Percentiles rank a stretch among this genome's conserved stretches.
Evolutionary conservation across 768 basidiomycete genomes (phyloP).

Genomic region (Mycena capillaripes): DNA sequence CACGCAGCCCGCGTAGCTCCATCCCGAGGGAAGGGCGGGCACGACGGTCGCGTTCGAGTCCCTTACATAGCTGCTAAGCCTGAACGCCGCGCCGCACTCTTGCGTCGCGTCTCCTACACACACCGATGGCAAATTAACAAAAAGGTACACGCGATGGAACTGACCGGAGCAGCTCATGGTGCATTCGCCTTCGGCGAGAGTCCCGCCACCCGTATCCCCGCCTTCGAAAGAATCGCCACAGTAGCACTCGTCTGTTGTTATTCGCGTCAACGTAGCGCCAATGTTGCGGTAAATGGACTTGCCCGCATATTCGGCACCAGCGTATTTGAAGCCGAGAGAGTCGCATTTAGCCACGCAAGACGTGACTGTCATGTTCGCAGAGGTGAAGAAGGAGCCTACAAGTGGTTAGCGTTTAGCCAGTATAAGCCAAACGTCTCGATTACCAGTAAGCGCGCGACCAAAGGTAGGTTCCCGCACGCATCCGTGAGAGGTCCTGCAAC

Average conservation of each 20-base stretch:
- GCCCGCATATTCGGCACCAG: constrained; percentile 25
- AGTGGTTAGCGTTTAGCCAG: background rate
- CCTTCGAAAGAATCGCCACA: constrained; percentile 29
- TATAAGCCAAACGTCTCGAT: background rate
- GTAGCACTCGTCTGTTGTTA: constrained; percentile 23
- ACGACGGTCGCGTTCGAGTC: constrained; percentile 17
- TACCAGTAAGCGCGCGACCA: constrained; percentile 25
- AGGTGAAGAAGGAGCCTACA: constrained; percentile 25
- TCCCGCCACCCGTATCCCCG: constrained; percentile 20
- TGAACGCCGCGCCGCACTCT: constrained; percentile 19
- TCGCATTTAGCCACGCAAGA: constrained; percentile 31
- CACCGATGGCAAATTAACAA: background rate
- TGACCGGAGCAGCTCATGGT: constrained; percentile 24
- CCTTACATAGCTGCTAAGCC: constrained; percentile 13
- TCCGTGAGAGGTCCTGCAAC: constrained; percentile 9
- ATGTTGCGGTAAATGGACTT: background rate
- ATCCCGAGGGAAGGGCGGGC: constrained; percentile 27
- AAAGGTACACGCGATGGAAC: background rate
- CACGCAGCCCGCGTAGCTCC: constrained; percentile 31
- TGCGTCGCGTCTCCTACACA: constrained; percentile 25
- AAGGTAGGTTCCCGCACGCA: constrained; percentile 27
- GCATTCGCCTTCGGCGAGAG: constrained; percentile 12
- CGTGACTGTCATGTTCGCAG: constrained; percentile 19
- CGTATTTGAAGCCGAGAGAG: constrained; percentile 26
- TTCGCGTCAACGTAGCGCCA: background rate